Evolutionary conservation across 2,329 filamentous ascomycete species (phyloP), one percentile per base, ranked within the genome.

Genomic region (Colletotrichum simmondsii): DNA sequence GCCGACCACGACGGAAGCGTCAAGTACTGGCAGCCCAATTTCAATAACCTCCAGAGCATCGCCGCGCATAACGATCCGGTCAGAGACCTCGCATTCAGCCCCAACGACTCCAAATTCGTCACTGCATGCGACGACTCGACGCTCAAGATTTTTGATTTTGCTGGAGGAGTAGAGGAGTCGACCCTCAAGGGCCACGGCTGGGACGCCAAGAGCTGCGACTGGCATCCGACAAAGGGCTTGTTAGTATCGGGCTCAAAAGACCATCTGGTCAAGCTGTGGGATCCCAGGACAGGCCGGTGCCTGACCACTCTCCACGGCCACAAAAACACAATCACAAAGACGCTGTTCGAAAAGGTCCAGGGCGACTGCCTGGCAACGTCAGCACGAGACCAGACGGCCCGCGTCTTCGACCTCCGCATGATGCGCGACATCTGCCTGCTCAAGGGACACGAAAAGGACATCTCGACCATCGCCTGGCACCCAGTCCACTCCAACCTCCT

Each of bases 1-100:
- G 95, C 94, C 65, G 97, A 98, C 80, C 95, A 98, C 82, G 95
- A 97, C 77, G 97, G 97, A 69, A 90, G 97, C 75, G 93, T 99
- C 83, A 98, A 98, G 85, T 99, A 99, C 85, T 98, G 96, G 94
- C 95, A 98, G 82, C 95, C 96, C 37, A 99, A 98, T 82, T 98
- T 99, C 86, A 98, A 99, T 87, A 98, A 98, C 79, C 95, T 98
- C 72, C 95, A 98, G 82, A 95, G 94, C 65, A 94, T 99, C 66
- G 92, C 95, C 80, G 97, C 95, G 7, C 97, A 98, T 80, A 91
- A 91, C 61, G 95, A 98, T 80, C 93, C 96, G 5, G 94, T 99
- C 74, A 89, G 97, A 77, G 97, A 98, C 78, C 87, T 99, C 52
- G 93, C 96, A 10, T 98, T 98, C 82, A 94, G 95, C 72, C 97